A percentile compares a stretch with the other conserved stretches of the same genome.
Evolutionary conservation across 139 green algal genomes (phyloP).

Genomic region (Coelastrella sp.): DNA sequence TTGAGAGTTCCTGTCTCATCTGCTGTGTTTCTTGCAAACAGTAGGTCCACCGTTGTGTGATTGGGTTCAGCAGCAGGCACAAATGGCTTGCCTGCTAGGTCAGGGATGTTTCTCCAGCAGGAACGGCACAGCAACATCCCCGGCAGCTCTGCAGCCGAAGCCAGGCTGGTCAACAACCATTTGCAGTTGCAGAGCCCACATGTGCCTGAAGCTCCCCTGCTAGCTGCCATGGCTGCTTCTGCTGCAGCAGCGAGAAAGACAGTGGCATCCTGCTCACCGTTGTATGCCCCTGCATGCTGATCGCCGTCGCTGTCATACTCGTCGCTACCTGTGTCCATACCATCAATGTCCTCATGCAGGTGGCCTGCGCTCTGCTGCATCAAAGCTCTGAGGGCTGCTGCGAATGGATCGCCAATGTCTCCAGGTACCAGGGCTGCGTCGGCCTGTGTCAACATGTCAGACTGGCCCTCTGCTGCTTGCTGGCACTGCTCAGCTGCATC

Average conservation of each 20-base stretch:
- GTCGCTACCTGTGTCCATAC: not conserved
- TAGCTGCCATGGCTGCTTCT: slow-evolving; percentile 12
- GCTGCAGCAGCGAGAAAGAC: slow-evolving; percentile 34
- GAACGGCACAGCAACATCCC: slow-evolving; percentile 30
- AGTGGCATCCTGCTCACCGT: not conserved
- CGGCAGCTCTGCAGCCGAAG: slow-evolving; percentile 14
- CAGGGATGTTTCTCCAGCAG: slow-evolving; percentile 40
- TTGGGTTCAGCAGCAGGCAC: not conserved
- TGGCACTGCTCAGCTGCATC: not conserved
- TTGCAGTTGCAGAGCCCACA: slow-evolving; percentile 4
- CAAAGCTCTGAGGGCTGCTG: not conserved
- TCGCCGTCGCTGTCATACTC: not conserved
- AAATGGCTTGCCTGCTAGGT: slow-evolving; percentile 15
- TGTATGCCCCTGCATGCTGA: too few species aligned
- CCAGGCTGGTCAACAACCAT: not conserved
- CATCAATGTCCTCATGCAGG: not conserved
- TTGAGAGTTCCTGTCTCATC: not conserved
- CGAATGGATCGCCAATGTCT: not conserved
- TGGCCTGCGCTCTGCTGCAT: too few species aligned
- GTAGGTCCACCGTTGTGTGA: not conserved
- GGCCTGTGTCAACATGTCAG: not conserved
- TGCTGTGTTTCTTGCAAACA: not conserved
- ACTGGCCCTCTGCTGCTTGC: not conserved
- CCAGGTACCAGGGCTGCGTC: not conserved
- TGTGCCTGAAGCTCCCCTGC: not conserved